Evolutionary conservation across 2,329 filamentous ascomycete species (phyloP), one percentile per base, ranked within the genome.

Genomic region (Scedosporium apiospermum): DNA sequence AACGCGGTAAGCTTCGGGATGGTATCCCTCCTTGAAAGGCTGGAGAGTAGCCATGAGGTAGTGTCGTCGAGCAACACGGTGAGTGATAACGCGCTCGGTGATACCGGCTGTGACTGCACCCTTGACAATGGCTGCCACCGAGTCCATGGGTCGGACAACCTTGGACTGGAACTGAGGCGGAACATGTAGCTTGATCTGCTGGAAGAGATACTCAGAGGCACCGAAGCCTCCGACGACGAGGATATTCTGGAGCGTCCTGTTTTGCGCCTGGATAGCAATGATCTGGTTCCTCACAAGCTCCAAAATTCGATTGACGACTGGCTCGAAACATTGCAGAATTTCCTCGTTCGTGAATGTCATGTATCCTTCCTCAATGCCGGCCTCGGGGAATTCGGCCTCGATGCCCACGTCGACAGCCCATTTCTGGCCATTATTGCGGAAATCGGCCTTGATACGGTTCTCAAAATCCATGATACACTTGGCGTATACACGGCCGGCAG

Each of bases 391-490:
- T 72, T 98, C 95, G 53, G 93, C 92, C 80, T 99, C 95, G 70
- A 99, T 98, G 72, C 95, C 95, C 59, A 99, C 95, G 73, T 99
- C 95, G 21, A 98, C 93, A 55, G 95, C 95, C 95, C 95, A 98
- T 76, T 98, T 98, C 76, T 98, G 93, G 59, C 93, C 93, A 75
- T 97, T 98, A 80, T 98, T 98, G 67, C 95, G 87, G 88, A 99
- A 99, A 76, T 98, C 95, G 59, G 95, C 95, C 82, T 99, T 99
- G 84, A 99, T 97, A 75, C 95, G 84, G 84, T 98, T 98, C 80
- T 99, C 95, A 71, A 99, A 99, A 77, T 99, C 95, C 93, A 98
- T 98, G 77, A 99, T 98, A 75, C 93, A 98, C 80, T 98, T 98
- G 68, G 93, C 93, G 75, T 98, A 98, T 62, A 99, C 95, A 76